phyloP scores from a whole-genome alignment of 2,329 filamentous ascomycete genomes.

The Botrytis fragariae region DNA sequence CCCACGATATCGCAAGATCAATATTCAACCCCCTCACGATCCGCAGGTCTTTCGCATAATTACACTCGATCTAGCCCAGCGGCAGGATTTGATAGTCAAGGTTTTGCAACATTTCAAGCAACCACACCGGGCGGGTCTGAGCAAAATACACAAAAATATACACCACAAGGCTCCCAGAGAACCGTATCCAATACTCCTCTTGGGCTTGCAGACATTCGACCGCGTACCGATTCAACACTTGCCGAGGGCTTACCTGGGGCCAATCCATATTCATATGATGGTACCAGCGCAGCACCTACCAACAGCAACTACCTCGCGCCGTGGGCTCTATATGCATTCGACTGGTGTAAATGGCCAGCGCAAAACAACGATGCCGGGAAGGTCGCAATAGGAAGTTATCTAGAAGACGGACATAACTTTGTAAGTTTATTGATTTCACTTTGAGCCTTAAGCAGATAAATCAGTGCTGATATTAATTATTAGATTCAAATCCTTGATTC shows the following conservation, averaged over 20 bases:
- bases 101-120: constrained; percentile 57
- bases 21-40: constrained; percentile 63
- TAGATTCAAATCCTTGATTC: constrained; percentile 97
- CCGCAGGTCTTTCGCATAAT: constrained; percentile 65
- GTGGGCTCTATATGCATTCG: constrained; percentile 94
- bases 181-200: constrained; percentile 76
- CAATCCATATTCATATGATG: constrained; percentile 59
- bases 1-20: constrained; percentile 57
- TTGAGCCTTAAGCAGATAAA: neutral
- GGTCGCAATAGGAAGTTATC: constrained; percentile 89
- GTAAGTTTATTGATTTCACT: constrained; percentile 49
- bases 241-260: constrained; percentile 66
- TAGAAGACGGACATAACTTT: constrained; percentile 98
- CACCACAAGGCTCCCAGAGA: constrained; percentile 56
- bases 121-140: constrained; percentile 61
- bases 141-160: constrained; percentile 53
- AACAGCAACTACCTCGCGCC: constrained; percentile 93
- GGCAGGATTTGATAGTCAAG: constrained; percentile 51
- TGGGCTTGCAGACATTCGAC: constrained; percentile 87
- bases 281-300: constrained; percentile 61
- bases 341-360: constrained; percentile 98
- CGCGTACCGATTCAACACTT: constrained; percentile 77
- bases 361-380: constrained; percentile 81
- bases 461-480: neutral
- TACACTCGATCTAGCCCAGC: constrained; percentile 86